These are phyloP conservation scores for Mortierella sp. DNA, from an alignment of 371 early-diverging fungal species.

Conservation along the genomic window DNA sequence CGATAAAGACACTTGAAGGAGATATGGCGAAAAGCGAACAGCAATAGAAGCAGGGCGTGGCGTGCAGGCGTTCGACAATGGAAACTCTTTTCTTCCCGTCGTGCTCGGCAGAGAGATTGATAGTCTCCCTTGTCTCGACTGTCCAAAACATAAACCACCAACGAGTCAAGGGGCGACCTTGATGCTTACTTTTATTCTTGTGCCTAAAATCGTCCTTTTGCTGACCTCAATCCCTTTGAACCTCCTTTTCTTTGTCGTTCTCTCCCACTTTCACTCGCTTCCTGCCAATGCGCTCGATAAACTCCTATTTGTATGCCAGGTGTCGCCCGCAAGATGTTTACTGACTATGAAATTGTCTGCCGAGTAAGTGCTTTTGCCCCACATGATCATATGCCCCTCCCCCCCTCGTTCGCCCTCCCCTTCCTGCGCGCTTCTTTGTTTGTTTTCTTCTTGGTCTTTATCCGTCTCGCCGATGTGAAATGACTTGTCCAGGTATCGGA, in stretches of 20 bases:
- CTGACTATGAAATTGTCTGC: conserved; percentile 97
- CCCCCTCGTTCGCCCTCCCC: neutral
- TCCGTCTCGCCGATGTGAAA: neutral
- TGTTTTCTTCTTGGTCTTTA: neutral
- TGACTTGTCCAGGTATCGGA: neutral
- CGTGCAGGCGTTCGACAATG: neutral
- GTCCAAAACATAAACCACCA: neutral
- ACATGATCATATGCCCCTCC: conserved; percentile 27
- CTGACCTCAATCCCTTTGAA: conserved; percentile 21
- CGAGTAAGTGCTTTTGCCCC: conserved; percentile 70
- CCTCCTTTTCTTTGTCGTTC: conserved; percentile 28
- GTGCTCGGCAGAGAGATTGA: neutral
- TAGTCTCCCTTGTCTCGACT: neutral
- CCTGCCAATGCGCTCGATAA: neutral
- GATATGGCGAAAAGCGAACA: neutral
- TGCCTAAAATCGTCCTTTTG: neutral
- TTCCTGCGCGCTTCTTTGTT: neutral
- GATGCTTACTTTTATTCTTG: neutral
- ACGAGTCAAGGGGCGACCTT: neutral
- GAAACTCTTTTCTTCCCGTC: neutral
- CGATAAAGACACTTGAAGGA: neutral
- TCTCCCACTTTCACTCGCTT: neutral
- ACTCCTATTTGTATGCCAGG: conserved; percentile 61
- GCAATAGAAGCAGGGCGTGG: neutral
- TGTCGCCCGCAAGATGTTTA: conserved; percentile 90